Evolutionary conservation across 352 stramenopile species (phyloP), one percentile per base, ranked within the genome.

Genomic region (Pythium vanterpoolii): DNA sequence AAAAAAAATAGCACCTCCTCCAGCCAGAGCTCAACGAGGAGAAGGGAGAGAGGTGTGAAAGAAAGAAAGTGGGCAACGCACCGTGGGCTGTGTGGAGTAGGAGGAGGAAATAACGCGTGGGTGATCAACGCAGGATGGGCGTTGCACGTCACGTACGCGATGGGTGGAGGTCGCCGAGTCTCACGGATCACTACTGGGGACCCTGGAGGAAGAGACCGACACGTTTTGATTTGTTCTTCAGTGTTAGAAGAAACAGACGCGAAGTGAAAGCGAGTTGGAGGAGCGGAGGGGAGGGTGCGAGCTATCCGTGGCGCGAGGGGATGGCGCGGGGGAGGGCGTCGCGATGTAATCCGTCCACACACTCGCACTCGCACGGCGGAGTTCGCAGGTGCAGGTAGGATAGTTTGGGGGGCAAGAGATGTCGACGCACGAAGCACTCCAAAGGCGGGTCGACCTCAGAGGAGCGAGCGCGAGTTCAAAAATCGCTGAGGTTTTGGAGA

Each of bases 401-500:
- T 21, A 26, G 38, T 44, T 52, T 49, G 30, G 62, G 56, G 46
- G 56, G 62, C 49, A 69, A 64, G 57, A 66, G 64, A 64, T 67
- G 64, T 72, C 64, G 64, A 72, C 64, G 64, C 64, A 72, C 64
- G 64, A 66, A 21, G 51, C 63, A 48, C 43, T 54, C 47, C 63
- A 62, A 59, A 40, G 50, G 49, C 51, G 50, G 45, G 51, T 57
- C 60, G 43, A 33, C 48, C 48, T 56, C 34, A 48, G 42, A 43
- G 33, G 34, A 58, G 52, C n/a, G 36, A 54, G 28, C 33, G 56
- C 26, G 56, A 60, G 62, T 70, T 69, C 55, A 64, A 65, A 70
- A 66, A 63, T 63, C 40, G 56, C 44, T 66, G 64, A 72, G 64
- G 64, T 72, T 72, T 72, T 72, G 64, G 56, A 72, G 64, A 72